These are phyloP conservation scores for Wickerhamiella shivajii DNA, from an alignment of 805 yeast genomes.

Conservation along the genomic window DNA sequence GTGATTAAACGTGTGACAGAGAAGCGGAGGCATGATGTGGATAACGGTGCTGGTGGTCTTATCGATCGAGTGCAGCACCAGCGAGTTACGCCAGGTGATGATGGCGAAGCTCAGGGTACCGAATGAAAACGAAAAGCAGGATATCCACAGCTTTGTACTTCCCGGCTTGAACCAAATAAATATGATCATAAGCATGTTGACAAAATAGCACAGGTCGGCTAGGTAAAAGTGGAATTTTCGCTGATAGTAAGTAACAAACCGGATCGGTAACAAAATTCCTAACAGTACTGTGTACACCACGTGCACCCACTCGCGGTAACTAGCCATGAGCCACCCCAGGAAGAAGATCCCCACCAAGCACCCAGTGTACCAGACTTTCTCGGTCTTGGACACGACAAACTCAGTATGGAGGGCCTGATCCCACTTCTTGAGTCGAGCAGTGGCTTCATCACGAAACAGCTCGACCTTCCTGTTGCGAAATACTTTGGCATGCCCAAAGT, in stretches of 20 bases:
- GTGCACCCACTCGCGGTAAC: conserved; percentile 64
- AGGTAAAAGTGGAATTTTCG: conserved; percentile 68
- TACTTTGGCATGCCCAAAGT: conserved; percentile 5
- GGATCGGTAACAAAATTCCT: conserved; percentile 58
- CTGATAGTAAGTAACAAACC: conserved; percentile 72
- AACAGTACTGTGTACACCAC: conserved; percentile 52
- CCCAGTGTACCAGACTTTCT: conserved; percentile 67
- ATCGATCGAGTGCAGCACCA: conserved; percentile 82
- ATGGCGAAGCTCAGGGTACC: conserved; percentile 92
- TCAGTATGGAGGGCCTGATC: conserved; percentile 18
- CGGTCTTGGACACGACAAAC: conserved; percentile 32
- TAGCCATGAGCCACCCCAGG: conserved; percentile 65
- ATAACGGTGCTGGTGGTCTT: conserved; percentile 85
- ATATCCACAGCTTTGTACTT: conserved; percentile 56
- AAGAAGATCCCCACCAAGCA: conserved; percentile 54
- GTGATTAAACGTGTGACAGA: conserved; percentile 77
- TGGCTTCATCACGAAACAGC: conserved; percentile 16
- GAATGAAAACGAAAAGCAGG: conserved; percentile 73
- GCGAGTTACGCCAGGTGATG: conserved; percentile 86
- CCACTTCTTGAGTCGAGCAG: conserved; percentile 20
- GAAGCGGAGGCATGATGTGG: conserved; percentile 80
- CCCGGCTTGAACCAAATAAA: conserved; percentile 76
- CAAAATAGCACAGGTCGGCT: conserved; percentile 90
- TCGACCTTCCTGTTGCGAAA: conserved; percentile 19
- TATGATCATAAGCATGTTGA: conserved; percentile 49